These are phyloP conservation scores for Phytophthora foliorum DNA, from an alignment of 352 stramenopile genomes.

Conservation along the genomic window DNA sequence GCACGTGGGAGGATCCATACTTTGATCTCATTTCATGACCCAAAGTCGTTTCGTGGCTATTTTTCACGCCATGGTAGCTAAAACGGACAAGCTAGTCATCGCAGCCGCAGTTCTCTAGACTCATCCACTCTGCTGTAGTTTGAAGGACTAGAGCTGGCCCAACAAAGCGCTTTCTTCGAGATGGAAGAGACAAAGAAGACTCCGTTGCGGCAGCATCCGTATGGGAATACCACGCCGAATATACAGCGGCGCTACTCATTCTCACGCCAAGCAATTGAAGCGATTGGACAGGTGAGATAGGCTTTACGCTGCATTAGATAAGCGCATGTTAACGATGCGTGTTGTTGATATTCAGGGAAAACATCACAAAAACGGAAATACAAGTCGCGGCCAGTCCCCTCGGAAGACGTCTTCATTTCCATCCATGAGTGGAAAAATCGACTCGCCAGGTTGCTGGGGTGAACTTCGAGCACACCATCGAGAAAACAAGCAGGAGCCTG, in stretches of 20 bases:
- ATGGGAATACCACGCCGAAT: slow-evolving; percentile 18
- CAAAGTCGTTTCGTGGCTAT: slow-evolving; percentile 41
- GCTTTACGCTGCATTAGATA: neutral
- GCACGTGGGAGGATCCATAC: slow-evolving; percentile 11
- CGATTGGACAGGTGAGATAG: slow-evolving; percentile 37
- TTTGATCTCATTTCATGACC: neutral
- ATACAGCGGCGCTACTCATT: slow-evolving; percentile 47
- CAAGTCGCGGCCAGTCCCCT: slow-evolving; percentile 27
- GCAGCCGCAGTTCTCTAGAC: neutral
- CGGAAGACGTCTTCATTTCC: slow-evolving; percentile 38
- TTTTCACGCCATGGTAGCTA: slow-evolving; percentile 18
- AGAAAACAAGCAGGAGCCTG: slow-evolving; percentile 13
- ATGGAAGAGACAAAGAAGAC: slow-evolving; percentile 16
- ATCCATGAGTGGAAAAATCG: slow-evolving; percentile 22
- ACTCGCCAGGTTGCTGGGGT: slow-evolving; percentile 12
- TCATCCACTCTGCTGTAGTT: slow-evolving; percentile 2
- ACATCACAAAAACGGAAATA: slow-evolving; percentile 3
- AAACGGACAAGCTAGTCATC: slow-evolving; percentile 1
- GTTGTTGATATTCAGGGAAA: slow-evolving; percentile 7
- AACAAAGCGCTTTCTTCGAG: slow-evolving; percentile 8
- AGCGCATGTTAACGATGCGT: slow-evolving; percentile 13
- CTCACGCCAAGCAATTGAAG: slow-evolving; percentile 25
- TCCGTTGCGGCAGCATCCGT: slow-evolving; percentile 25
- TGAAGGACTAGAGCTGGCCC: neutral
- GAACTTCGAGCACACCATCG: slow-evolving; percentile 15